Percentiles rank a stretch among this genome's conserved stretches.
Evolutionary conservation across 495 filamentous ascomycete genomes (phyloP).

Genomic region (Bombardia bombarda): DNA sequence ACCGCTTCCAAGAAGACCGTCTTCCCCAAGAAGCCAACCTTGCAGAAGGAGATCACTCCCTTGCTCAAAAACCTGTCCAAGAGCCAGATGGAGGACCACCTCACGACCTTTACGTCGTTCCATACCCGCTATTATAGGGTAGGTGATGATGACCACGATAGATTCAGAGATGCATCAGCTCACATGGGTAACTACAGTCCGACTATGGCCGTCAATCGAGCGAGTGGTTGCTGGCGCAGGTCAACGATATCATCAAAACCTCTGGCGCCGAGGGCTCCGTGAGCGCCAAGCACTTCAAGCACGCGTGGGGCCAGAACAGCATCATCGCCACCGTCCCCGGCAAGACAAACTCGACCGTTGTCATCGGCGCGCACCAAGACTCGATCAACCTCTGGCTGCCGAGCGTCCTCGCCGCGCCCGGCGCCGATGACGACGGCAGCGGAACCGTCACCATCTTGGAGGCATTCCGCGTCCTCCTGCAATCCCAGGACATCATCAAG

Average conservation of each 20-base stretch:
- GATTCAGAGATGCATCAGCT: neutral
- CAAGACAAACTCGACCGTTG: conserved; percentile 70
- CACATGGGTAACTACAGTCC: conserved; percentile 81
- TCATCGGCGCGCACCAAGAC: conserved; percentile 56
- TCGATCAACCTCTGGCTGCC: conserved; percentile 90
- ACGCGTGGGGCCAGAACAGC: conserved; percentile 84
- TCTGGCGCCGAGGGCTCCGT: conserved; percentile 64
- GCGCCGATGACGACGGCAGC: conserved; percentile 54
- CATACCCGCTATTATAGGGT: conserved; percentile 28
- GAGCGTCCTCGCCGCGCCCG: conserved; percentile 61
- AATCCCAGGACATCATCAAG: conserved; percentile 36
- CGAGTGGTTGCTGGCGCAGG: conserved; percentile 73
- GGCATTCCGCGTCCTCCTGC: conserved; percentile 51
- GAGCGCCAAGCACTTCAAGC: conserved; percentile 62
- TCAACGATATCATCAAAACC: conserved; percentile 60
- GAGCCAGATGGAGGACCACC: conserved; percentile 66
- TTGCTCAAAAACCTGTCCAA: conserved; percentile 63
- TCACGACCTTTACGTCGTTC: conserved; percentile 34
- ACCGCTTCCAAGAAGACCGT: conserved; percentile 34
- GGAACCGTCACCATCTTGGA: conserved; percentile 56
- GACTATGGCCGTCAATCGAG: conserved; percentile 78
- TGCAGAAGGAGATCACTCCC: conserved; percentile 58
- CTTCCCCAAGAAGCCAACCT: conserved; percentile 61
- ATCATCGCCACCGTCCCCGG: conserved; percentile 93
- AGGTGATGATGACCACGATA: neutral